Evolutionary conservation across 1,139 yeast species (phyloP), one percentile per base, ranked within the genome.

Genomic region (Casaregolazyma lundiana): DNA sequence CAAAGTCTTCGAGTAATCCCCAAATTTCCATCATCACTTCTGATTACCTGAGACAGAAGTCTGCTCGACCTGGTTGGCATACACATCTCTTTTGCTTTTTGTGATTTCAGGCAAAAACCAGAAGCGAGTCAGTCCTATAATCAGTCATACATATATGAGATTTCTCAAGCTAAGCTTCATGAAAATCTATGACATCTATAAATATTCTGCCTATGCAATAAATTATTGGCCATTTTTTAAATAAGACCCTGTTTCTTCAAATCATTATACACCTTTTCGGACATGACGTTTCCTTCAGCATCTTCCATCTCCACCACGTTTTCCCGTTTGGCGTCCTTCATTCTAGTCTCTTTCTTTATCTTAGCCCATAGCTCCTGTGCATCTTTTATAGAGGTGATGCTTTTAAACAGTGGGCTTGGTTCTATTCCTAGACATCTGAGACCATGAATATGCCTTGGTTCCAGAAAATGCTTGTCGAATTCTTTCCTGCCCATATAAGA

Each of bases 221-320:
- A 18, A 36, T 17, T 26, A 24, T 17, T 19, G 8, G 11, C 16
- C 32, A 40, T 9, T 38, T 22, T 26, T 30, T 59, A 80, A 41
- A 83, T 61, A 39, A 87, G 69, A 0, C 97, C 97, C 64, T 90
- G 97, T 53, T 78, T 82, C 65, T 87, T 85, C 61, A 90, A 72
- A 57, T 90, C 96, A 35, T 81, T 72, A 65, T 86, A 90, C 40
- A 88, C 92, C 57, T 79, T 78, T 54, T 81, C 83, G 29, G 84
- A 76, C 95, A 92, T 84, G 17, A 88, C 96, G 62, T 92, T 90
- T 6, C 97, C 98, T 26, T 87, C 89, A 1, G 79, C 83, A 61
- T 92, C 97, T 63, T 90, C 97, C 44, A 89, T 86, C 64, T 90
- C 95, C 6, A 83, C 75, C 0, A 81, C 78, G 51, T 76, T 75